These are phyloP conservation scores for Drechmeria coniospora DNA, from an alignment of 2,329 filamentous ascomycete genomes.

Conservation along the genomic window DNA sequence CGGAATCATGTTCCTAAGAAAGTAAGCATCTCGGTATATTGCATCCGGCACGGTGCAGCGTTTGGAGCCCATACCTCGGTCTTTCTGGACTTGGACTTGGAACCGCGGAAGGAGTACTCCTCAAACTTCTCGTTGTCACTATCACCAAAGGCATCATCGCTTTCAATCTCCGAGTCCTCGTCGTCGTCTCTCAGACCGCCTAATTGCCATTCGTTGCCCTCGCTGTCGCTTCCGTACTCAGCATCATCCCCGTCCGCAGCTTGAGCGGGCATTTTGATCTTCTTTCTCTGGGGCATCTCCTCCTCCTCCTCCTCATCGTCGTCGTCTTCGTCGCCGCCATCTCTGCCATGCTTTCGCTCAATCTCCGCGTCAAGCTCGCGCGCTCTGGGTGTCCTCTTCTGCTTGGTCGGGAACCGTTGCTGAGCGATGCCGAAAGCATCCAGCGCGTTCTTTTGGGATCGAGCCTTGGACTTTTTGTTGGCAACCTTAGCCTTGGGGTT, in stretches of 20 bases:
- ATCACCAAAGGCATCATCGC: conserved; percentile 70
- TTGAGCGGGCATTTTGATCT: conserved; percentile 23
- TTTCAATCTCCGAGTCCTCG: conserved; percentile 49
- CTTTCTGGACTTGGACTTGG: conserved; percentile 21
- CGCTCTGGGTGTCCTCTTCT: conserved; percentile 32
- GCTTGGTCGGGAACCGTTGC: conserved; percentile 31
- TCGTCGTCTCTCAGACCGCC: conserved; percentile 43
- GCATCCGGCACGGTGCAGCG: too few relatives aligned
- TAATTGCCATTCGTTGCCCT: conserved; percentile 73
- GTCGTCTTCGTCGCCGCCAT: conserved; percentile 29
- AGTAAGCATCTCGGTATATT: not conserved
- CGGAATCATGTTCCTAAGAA: conserved; percentile 12
- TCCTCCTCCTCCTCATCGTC: conserved; percentile 29
- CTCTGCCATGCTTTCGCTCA: conserved; percentile 27
- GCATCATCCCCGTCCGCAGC: conserved; percentile 36
- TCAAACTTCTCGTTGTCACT: conserved; percentile 79
- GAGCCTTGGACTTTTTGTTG: conserved; percentile 31
- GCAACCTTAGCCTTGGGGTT: conserved; percentile 17
- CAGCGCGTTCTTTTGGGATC: conserved; percentile 33
- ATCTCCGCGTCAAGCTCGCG: conserved; percentile 34
- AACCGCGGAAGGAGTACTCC: conserved; percentile 46
- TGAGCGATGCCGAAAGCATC: conserved; percentile 43
- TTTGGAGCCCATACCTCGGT: conserved; percentile 9
- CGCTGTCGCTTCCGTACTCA: conserved; percentile 68
- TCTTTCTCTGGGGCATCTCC: conserved; percentile 28